These are phyloP conservation scores for Powellomyces hirtus DNA, from an alignment of 192 early-diverging fungal genomes.

Conservation along the genomic window DNA sequence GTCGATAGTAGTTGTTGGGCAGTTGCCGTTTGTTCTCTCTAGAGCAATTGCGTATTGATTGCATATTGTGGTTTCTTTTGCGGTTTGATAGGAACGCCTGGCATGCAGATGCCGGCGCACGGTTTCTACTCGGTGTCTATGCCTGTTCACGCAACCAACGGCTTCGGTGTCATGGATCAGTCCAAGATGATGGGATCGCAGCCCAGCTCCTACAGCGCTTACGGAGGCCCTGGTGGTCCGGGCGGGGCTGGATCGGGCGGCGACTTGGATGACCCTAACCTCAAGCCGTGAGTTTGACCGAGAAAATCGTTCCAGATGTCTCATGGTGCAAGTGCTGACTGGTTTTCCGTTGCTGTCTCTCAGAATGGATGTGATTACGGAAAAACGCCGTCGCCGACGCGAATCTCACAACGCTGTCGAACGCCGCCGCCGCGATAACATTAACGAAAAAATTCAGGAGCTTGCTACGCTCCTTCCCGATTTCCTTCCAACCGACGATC, in stretches of 20 bases:
- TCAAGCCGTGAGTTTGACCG: background rate
- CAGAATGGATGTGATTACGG: slow-evolving; percentile 51
- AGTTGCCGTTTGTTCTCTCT: too few relatives aligned
- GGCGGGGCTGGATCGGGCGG: too few relatives aligned
- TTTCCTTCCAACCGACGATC: slow-evolving; percentile 18
- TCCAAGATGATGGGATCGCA: slow-evolving; percentile 27
- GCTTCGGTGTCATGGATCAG: slow-evolving; percentile 36
- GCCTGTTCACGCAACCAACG: slow-evolving; percentile 42
- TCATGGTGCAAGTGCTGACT: background rate
- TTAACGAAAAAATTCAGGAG: slow-evolving; percentile 97
- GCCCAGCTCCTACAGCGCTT: slow-evolving; percentile 35
- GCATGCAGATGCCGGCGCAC: slow-evolving; percentile 25
- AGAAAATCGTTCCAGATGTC: background rate
- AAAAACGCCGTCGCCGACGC: slow-evolving; percentile 87
- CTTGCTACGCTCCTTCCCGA: slow-evolving; percentile 83
- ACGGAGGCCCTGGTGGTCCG: slow-evolving; percentile 11
- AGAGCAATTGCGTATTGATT: too few relatives aligned
- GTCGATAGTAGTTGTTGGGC: too few relatives aligned
- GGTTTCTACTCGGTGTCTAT: slow-evolving; percentile 49
- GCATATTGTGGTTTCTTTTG: background rate
- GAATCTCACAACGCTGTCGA: slow-evolving; percentile 99
- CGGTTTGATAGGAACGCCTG: slow-evolving; percentile 24
- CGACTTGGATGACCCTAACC: background rate
- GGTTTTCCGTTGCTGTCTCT: background rate
- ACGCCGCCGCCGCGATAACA: slow-evolving; percentile 91